Conservation (phyloP, 192 early-diverging fungal species). For the Entomortierella lignicola region DNA sequence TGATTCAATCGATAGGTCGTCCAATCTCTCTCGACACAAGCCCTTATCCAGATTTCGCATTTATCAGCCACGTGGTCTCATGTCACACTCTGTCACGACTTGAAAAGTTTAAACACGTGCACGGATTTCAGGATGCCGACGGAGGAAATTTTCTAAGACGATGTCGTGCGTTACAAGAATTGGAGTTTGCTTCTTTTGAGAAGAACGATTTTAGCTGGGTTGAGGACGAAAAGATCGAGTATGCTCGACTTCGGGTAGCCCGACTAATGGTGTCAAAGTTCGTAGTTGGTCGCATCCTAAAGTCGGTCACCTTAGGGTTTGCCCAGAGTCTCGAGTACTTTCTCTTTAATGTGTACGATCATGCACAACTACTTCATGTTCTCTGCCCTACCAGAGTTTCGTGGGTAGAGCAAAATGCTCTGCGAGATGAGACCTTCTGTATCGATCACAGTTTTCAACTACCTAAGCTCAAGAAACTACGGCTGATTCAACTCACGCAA, state of each 20-base stretch:
- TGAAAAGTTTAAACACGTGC: slow-evolving; percentile 11
- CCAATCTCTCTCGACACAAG: slow-evolving; percentile 1
- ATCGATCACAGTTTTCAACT: neutral
- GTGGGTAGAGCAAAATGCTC: neutral
- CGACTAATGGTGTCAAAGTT: slow-evolving; percentile 15
- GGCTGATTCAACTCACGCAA: neutral
- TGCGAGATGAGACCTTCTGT: neutral
- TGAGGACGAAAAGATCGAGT: neutral
- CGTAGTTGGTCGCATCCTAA: slow-evolving; percentile 4
- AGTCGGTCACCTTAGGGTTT: slow-evolving; percentile 4
- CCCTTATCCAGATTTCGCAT: slow-evolving; percentile 6
- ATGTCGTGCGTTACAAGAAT: slow-evolving; percentile 4
- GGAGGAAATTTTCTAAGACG: slow-evolving; percentile 7
- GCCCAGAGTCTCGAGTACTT: slow-evolving; percentile 17
- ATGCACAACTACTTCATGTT: slow-evolving; percentile 4
- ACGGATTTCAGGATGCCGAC: slow-evolving; percentile 11
- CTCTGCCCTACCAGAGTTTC: slow-evolving; percentile 4
- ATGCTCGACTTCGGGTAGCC: neutral
- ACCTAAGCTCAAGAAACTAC: slow-evolving; percentile 13
- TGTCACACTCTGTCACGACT: slow-evolving; percentile 9
- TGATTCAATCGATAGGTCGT: slow-evolving; percentile 8
- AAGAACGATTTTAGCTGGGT: slow-evolving; percentile 19
- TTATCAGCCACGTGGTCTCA: slow-evolving; percentile 1
- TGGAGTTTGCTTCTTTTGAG: slow-evolving; percentile 32
- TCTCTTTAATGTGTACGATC: slow-evolving; percentile 15